Base-by-base conservation (phyloP, 495 filamentous ascomycete genomes). In the Penicillium pancosmium region DNA sequence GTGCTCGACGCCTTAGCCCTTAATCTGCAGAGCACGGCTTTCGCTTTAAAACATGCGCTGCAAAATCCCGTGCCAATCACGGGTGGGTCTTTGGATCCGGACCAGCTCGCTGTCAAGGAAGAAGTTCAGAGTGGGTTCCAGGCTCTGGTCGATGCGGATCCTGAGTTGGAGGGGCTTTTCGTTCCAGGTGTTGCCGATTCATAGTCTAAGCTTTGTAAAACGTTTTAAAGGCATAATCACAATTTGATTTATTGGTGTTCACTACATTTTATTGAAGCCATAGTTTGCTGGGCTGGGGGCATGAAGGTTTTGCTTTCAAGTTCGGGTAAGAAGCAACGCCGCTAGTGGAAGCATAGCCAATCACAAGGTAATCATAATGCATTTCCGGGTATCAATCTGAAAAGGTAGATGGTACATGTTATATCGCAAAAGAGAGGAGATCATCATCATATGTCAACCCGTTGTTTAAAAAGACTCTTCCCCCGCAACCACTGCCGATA, bases 401-500 rank as follows among this genome's bases (percentile, higher is more conserved):
- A 57, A 54, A 43, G 51, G 23, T 40, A 55, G 8, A 31, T 8
- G 25, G 27, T 31, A 16, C 51, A 50, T 57, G 53, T 63, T 47
- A 50, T 60, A 53, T 41, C 12, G 57, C 11, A 55, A 16, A 50
- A 50, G 40, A 43, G 27, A 31, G 27, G 23, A 31, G 27, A 31
- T 31, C 3, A 55, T 27, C 35, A 56, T 73, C 63, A 82, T 65
- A 79, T 77, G 65, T 91, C 88, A 59, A 89, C 81, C 58, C 88
- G 84, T 82, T 96, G 92, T 76, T 97, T 97, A 67, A 97, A 97
- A 59, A 97, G 78, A 66, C 89, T 92, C 79, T 96, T 97, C 15
- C 92, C 92, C 60, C 87, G 82, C 65, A 97, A 75, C 93, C 93
- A 98, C 73, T 96, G 93, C 66, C 87, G 78, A 73, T 98, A 98